These are phyloP conservation scores for Aegilops speltoides DNA, from an alignment of 176 grass and related monocot genomes.

Conservation along the genomic window DNA sequence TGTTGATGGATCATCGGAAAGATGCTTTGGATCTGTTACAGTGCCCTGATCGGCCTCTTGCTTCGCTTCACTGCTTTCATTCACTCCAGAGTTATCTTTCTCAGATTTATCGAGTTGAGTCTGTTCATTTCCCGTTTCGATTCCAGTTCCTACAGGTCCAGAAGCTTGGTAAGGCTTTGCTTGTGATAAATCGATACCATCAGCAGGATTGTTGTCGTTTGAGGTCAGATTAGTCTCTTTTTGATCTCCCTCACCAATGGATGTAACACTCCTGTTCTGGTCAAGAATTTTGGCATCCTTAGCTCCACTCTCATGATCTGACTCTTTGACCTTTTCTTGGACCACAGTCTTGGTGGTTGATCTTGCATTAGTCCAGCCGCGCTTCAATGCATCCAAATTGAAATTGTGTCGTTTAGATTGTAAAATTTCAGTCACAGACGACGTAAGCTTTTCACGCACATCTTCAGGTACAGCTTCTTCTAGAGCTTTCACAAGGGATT, in stretches of 20 bases:
- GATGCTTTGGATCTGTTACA: constrained; percentile 35
- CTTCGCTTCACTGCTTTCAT: constrained; percentile 38
- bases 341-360: constrained; percentile 33
- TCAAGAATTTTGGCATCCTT: constrained; percentile 41
- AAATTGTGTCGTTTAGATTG: constrained; percentile 64
- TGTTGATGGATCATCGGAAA: constrained; percentile 49
- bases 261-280: constrained; percentile 37
- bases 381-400: constrained; percentile 62
- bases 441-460: constrained; percentile 83
- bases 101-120: constrained; percentile 46
- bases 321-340: constrained; percentile 61
- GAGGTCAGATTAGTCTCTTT: constrained; percentile 46
- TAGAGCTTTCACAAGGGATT: constrained; percentile 85
- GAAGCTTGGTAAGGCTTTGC: constrained; percentile 43
- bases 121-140: constrained; percentile 41
- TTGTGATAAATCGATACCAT: constrained; percentile 34
- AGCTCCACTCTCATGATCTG: constrained; percentile 21
- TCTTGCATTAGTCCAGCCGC: constrained; percentile 44
- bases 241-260: constrained; percentile 24
- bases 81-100: constrained; percentile 24
- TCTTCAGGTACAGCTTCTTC: constrained; percentile 97
- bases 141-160: constrained; percentile 36
- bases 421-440: constrained; percentile 67
- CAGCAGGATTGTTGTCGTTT: constrained; percentile 29
- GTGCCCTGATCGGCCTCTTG: constrained; percentile 11